phyloP scores from a whole-genome alignment of 257 asterid genomes.

The Primulina eburnea region DNA sequence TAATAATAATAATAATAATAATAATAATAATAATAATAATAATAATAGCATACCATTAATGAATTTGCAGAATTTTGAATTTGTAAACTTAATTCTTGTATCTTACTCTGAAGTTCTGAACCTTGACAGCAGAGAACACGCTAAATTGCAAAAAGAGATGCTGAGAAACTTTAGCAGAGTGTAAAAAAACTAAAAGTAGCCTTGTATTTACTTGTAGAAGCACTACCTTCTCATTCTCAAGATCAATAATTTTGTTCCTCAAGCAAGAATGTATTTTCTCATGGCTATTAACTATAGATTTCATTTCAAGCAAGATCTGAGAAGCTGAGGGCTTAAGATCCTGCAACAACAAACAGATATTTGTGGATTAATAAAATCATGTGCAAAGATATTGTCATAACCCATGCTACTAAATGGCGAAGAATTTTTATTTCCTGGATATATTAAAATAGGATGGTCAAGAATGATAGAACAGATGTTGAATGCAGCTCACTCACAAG shows the following conservation, averaged over 20 bases:
- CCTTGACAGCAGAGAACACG: constrained; percentile 48
- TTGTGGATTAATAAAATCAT: constrained; percentile 15
- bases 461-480: constrained; percentile 8
- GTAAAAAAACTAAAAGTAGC: constrained; percentile 1
- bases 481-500: constrained; percentile 51
- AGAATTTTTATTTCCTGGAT: neutral
- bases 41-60: constrained; percentile 39
- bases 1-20: neutral
- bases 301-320: constrained; percentile 48
- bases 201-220: constrained; percentile 21
- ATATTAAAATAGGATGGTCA: neutral
- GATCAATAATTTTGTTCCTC: constrained; percentile 49
- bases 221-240: constrained; percentile 73
- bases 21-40: neutral
- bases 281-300: constrained; percentile 39
- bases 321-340: constrained; percentile 54
- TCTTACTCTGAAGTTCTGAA: constrained; percentile 52
- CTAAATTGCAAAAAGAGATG: constrained; percentile 43
- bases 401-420: neutral
- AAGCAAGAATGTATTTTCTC: constrained; percentile 52
- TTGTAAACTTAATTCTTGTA: constrained; percentile 47
- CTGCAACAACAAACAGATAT: constrained; percentile 38
- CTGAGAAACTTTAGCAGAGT: constrained; percentile 26
- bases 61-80: constrained; percentile 49
- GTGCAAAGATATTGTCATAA: neutral